Evolutionary conservation across 208 protist species (phyloP).

Genomic region (Crithidia bombi): DNA sequence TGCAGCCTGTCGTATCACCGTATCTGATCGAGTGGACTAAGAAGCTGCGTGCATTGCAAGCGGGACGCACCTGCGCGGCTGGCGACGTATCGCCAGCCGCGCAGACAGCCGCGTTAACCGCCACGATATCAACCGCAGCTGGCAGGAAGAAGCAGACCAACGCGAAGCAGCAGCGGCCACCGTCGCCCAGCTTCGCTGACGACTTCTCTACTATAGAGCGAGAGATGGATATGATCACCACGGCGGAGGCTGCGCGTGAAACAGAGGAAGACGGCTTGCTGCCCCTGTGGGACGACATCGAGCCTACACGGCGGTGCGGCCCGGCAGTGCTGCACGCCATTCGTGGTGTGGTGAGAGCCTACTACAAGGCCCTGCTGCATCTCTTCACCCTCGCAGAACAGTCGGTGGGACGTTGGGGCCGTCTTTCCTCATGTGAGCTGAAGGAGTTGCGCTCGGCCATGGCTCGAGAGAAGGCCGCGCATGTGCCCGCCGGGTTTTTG

Average conservation of each 20-base stretch:
- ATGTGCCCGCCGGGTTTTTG: conserved; percentile 44
- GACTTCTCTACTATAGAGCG: conserved; percentile 6
- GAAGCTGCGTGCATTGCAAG: conserved; percentile 21
- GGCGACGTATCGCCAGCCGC: too few relatives aligned
- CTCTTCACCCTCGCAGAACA: conserved; percentile 38
- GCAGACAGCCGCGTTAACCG: not conserved
- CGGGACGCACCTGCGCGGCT: conserved; percentile 14
- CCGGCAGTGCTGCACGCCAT: conserved; percentile 36
- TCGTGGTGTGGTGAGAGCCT: conserved; percentile 38
- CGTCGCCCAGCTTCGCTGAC: not conserved
- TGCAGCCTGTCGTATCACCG: conserved; percentile 51
- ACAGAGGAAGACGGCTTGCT: conserved; percentile 36
- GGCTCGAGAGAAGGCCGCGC: conserved; percentile 36
- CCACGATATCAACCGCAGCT: not conserved
- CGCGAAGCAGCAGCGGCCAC: not conserved
- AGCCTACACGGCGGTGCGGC: conserved; percentile 41
- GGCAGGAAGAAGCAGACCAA: not conserved
- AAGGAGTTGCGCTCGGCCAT: conserved; percentile 53
- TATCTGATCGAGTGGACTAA: conserved; percentile 39
- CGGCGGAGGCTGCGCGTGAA: not conserved
- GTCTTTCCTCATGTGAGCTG: conserved; percentile 44
- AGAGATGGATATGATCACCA: conserved; percentile 10
- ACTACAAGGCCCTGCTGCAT: conserved; percentile 37
- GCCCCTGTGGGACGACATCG: conserved; percentile 48
- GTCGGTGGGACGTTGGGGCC: conserved; percentile 52